Evolutionary conservation across 495 filamentous ascomycete species (phyloP), one percentile per base, ranked within the genome.

Genomic region (Penicillium lividum): DNA sequence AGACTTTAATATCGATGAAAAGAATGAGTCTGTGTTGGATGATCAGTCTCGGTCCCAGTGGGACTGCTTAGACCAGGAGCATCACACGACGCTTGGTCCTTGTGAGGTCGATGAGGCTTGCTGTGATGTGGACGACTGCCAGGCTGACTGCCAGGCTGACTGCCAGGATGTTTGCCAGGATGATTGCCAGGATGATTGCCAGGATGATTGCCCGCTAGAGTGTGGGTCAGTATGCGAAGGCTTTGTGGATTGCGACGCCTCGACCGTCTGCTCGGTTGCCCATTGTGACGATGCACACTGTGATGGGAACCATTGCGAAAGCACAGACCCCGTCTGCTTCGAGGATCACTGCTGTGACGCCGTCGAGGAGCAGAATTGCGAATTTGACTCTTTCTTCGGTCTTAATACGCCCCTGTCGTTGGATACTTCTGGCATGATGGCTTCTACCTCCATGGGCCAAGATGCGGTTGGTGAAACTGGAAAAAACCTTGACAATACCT

Each of bases 141-240:
- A 40, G 10, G 36, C 15, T 40, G 13, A n/a, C 13, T 40, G 36
- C 13, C 13, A 40, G 34, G 77, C 78, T 46, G 64, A 76, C 51
- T 81, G 78, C 50, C 65, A 40, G 10, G 36, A 16, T 40, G 13
- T 2, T 3, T 40, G 36, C 13, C 13, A 40, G 34, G 77, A 79
- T 46, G 64, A 76, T 51, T 81, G 38, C 10, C 13, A 40, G 10
- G 36, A 16, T 40, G 13, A n/a, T 3, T 40, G 36, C 13, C 13
- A 40, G 34, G 77, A 79, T 46, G 64, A 76, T 52, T 81, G 78
- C 50, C 65, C 73, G 28, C 53, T 72, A 56, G 73, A 72, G 51
- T 79, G 77, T 57, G 65, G 66, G 28, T 77, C 75, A 15, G 58
- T 74, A 16, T 80, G 78, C 59, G 74, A 77, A 49, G 75, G 75